Conservation (phyloP, 2,329 filamentous ascomycete genomes). For the Fulvia fulva region DNA sequence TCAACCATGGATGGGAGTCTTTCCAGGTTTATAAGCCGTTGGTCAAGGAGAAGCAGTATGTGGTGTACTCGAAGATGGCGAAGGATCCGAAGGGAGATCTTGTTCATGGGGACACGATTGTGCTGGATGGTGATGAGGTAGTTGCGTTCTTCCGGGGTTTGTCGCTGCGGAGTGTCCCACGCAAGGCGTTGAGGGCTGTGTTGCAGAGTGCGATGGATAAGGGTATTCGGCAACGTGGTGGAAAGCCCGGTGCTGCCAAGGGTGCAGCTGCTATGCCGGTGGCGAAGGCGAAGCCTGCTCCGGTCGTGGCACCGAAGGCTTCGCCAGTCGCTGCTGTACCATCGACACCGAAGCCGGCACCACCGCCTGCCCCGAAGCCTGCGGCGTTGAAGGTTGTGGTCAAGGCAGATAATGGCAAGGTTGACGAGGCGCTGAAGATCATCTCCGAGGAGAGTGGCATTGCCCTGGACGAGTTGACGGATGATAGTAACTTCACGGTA, state of each 20-base stretch:
- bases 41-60: not conserved
- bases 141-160: conserved; percentile 8
- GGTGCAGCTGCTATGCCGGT: not conserved
- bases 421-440: conserved; percentile 15
- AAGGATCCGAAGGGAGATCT: not conserved
- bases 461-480: conserved; percentile 22
- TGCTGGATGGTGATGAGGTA: conserved; percentile 5
- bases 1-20: conserved; percentile 34
- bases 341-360: not conserved
- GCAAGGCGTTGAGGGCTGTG: not conserved
- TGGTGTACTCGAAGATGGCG: conserved; percentile 4
- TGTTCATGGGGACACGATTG: conserved; percentile 5
- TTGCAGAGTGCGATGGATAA: conserved; percentile 1
- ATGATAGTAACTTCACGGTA: conserved; percentile 20
- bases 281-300: not conserved
- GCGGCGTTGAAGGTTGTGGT: not conserved
- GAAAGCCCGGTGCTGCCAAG: not conserved
- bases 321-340: no score
- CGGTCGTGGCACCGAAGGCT: not conserved
- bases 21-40: conserved; percentile 12
- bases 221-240: not conserved
- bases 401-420: conserved; percentile 2
- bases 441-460: conserved; percentile 30
- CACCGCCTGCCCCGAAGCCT: not conserved
- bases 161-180: not conserved